Evolutionary conservation across 2,329 filamentous ascomycete species (phyloP), one percentile per base, ranked within the genome.

Genomic region (Simplicillium aogashimaense): DNA sequence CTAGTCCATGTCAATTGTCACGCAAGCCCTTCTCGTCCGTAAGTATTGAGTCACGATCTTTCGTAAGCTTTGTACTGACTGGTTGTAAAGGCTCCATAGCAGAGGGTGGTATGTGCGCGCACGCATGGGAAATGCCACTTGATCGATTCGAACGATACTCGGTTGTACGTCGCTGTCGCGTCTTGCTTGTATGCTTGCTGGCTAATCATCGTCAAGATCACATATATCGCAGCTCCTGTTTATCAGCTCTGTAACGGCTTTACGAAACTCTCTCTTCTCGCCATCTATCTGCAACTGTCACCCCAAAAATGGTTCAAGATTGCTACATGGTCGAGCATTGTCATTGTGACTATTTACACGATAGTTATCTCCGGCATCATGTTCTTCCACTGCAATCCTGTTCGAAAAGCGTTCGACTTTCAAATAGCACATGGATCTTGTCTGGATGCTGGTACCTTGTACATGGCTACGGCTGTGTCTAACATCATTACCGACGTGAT

Each of bases 401-500:
- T 47, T 7, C 45, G 43, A 5, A 50, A 48, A n/a, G 49, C 50
- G 3, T 56, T 43, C 31, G 43, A 56, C 32, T 43, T 45, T 34
- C 43, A 31, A 32, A 36, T 51, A 8, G 17, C 11, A n/a, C 16
- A 39, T 32, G 64, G 41, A 47, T 51, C 37, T 16, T 72, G 69
- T 40, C 56, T 72, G 25, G 52, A 67, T 36, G 60, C 64, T 13
- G 60, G 65, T 8, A 55, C 63, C 3, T 58, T 72, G 35, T 72
- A 72, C 52, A 63, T 72, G 29, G 58, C 63, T 17, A 70, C 69
- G 20, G 67, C 69, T 0, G 64, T 61, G 8, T 43, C 43, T 14
- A 39, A 45, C 35, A 39, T 43, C 29, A 32, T 41, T 30, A 43
- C 37, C 29, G 41, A 44, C 17, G 43, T 71, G 3, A 49, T 70